Evolutionary conservation across 768 basidiomycete species (phyloP).

Genomic region (Clitopilus hobsonii): DNA sequence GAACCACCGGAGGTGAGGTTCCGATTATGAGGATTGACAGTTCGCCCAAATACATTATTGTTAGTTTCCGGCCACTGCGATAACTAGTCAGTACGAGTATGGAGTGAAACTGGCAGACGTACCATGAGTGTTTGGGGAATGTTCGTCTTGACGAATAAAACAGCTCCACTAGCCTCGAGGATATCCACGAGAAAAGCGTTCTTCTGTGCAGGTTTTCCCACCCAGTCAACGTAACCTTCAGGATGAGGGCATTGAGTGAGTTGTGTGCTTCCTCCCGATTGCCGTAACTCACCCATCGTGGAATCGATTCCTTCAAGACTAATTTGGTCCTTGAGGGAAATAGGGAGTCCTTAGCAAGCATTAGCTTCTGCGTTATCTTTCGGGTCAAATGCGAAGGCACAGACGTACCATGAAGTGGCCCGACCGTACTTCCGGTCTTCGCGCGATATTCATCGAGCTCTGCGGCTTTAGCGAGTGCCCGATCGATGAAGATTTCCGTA

Average conservation of each 20-base stretch:
- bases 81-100: neutral
- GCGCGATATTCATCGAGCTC: slow-evolving; percentile 61
- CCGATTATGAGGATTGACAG: slow-evolving; percentile 71
- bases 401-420: slow-evolving; percentile 61
- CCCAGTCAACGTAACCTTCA: slow-evolving; percentile 69
- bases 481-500: slow-evolving; percentile 79
- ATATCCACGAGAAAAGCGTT: slow-evolving; percentile 65
- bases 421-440: slow-evolving; percentile 59
- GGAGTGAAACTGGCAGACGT: slow-evolving; percentile 3
- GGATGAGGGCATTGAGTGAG: too few species aligned
- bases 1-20: slow-evolving; percentile 74
- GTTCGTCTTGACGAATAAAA: slow-evolving; percentile 70
- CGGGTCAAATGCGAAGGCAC: slow-evolving; percentile 6
- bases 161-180: slow-evolving; percentile 59
- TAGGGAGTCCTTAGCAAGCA: slow-evolving; percentile 39
- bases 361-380: neutral
- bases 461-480: slow-evolving; percentile 57
- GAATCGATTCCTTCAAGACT: slow-evolving; percentile 65
- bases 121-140: slow-evolving; percentile 76
- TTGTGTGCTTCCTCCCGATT: too few species aligned
- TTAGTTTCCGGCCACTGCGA: slow-evolving; percentile 70
- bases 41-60: slow-evolving; percentile 78
- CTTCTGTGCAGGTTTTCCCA: slow-evolving; percentile 52
- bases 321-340: slow-evolving; percentile 75
- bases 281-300: slow-evolving; percentile 47